These are phyloP conservation scores for Diplodia corticola DNA, from an alignment of 2,329 filamentous ascomycete species.

Conservation along the genomic window DNA sequence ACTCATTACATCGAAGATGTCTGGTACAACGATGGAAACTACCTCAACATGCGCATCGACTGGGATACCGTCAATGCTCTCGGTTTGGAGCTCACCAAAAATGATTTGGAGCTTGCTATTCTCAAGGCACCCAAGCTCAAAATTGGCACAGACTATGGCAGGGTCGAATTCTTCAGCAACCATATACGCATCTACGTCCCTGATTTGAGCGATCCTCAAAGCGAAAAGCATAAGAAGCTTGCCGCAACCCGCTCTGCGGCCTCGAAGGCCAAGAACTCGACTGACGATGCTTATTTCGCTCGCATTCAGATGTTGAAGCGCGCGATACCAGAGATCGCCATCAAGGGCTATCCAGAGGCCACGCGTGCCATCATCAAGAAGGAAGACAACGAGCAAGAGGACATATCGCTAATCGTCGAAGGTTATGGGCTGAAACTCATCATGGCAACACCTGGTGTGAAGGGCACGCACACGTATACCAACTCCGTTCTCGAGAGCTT, in stretches of 20 bases:
- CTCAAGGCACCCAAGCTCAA: slow-evolving; percentile 81
- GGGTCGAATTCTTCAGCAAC: slow-evolving; percentile 36
- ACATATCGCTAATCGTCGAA: slow-evolving; percentile 71
- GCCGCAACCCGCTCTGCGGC: slow-evolving; percentile 28
- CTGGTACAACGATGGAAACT: slow-evolving; percentile 76
- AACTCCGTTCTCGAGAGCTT: slow-evolving; percentile 91
- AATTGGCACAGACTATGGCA: slow-evolving; percentile 65
- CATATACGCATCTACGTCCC: slow-evolving; percentile 73
- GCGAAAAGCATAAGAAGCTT: slow-evolving; percentile 28
- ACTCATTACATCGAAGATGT: slow-evolving; percentile 82
- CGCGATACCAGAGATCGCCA: slow-evolving; percentile 75
- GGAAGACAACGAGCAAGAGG: slow-evolving; percentile 63
- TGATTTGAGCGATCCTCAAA: slow-evolving; percentile 38
- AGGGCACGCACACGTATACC: slow-evolving; percentile 70
- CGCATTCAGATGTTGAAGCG: slow-evolving; percentile 85
- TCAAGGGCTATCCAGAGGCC: slow-evolving; percentile 86
- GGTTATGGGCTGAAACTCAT: slow-evolving; percentile 87
- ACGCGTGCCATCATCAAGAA: slow-evolving; percentile 86
- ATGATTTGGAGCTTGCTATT: slow-evolving; percentile 76
- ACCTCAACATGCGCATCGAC: slow-evolving; percentile 80
- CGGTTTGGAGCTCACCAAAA: slow-evolving; percentile 73
- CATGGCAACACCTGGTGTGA: slow-evolving; percentile 90
- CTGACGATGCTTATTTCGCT: slow-evolving; percentile 66
- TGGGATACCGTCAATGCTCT: slow-evolving; percentile 74
- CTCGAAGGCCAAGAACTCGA: slow-evolving; percentile 31